Evolutionary conservation across 148 eudicot species (phyloP).

Genomic region (Chenopodium album): DNA sequence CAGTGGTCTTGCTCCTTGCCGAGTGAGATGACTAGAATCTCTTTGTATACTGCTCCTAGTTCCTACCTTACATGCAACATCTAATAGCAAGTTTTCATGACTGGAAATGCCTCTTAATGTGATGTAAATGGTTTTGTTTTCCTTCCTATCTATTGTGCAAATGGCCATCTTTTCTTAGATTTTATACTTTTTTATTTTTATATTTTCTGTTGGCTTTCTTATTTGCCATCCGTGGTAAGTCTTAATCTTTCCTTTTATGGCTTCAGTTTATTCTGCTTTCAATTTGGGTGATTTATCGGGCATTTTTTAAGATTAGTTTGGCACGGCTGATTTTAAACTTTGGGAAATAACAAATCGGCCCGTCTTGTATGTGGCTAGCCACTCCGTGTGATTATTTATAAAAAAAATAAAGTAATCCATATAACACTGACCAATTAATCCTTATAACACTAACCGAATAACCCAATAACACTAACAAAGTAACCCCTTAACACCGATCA

Average conservation of each 20-base stretch:
- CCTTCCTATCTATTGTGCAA: constrained; percentile 9
- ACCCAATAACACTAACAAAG: too few species aligned
- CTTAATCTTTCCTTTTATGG: too few species aligned
- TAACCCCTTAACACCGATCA: too few species aligned
- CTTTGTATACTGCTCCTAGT: constrained; percentile 24
- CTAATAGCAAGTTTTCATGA: constrained; percentile 13
- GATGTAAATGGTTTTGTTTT: constrained; percentile 28
- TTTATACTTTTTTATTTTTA: too few species aligned
- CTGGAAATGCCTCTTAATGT: constrained; percentile 6
- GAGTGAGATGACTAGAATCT: constrained; percentile 62
- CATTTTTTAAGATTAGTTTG: too few species aligned
- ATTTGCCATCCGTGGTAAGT: neutral
- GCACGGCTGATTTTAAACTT: too few species aligned
- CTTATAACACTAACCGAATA: too few species aligned
- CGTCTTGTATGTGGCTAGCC: too few species aligned
- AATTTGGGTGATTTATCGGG: neutral
- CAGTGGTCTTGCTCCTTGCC: constrained; percentile 74
- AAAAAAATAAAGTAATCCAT: too few species aligned
- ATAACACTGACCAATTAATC: too few species aligned
- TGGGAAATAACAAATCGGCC: too few species aligned
- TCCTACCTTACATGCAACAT: constrained; percentile 13
- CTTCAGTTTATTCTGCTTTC: neutral
- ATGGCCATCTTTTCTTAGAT: constrained; percentile 1
- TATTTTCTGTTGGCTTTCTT: neutral
- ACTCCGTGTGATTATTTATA: too few species aligned